Conservation (phyloP, 192 early-diverging fungal genomes). For the Coemansia sp. region DNA sequence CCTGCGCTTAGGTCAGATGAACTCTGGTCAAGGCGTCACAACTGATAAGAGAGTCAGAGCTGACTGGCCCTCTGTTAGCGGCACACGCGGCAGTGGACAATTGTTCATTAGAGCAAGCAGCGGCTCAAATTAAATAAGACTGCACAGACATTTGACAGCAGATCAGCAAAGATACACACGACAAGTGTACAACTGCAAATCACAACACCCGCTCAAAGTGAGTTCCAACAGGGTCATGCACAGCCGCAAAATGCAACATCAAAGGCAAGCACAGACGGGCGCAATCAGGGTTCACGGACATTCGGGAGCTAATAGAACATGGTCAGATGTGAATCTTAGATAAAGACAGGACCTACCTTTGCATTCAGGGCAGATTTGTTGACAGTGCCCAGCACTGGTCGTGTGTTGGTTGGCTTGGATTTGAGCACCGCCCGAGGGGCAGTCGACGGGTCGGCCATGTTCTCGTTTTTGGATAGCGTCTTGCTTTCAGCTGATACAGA, state of each 20-base stretch:
- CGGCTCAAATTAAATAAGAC: not conserved
- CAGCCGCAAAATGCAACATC: not conserved
- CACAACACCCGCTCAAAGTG: not conserved
- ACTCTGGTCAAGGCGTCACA: no score
- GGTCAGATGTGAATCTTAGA: not conserved
- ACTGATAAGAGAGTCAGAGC: no score
- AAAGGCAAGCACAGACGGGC: not conserved
- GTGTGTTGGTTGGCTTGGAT: constrained; percentile 11
- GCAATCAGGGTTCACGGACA: not conserved
- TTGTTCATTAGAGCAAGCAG: not conserved
- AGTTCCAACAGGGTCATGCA: not conserved
- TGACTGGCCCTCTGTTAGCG: no score
- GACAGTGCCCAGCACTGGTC: constrained; percentile 15
- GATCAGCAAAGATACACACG: constrained; percentile 7
- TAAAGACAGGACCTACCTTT: constrained; percentile 11
- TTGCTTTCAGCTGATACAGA: constrained; percentile 10
- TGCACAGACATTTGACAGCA: not conserved
- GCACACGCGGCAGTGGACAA: no score
- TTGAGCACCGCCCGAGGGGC: constrained; percentile 12
- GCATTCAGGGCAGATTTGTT: constrained; percentile 15
- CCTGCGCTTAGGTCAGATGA: no score
- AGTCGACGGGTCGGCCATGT: not conserved
- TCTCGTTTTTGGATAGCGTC: constrained; percentile 7
- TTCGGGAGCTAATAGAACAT: not conserved
- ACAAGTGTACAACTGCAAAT: constrained; percentile 2